Conservation (phyloP, 495 filamentous ascomycete genomes). For the Aspergillus baeticus region DNA sequence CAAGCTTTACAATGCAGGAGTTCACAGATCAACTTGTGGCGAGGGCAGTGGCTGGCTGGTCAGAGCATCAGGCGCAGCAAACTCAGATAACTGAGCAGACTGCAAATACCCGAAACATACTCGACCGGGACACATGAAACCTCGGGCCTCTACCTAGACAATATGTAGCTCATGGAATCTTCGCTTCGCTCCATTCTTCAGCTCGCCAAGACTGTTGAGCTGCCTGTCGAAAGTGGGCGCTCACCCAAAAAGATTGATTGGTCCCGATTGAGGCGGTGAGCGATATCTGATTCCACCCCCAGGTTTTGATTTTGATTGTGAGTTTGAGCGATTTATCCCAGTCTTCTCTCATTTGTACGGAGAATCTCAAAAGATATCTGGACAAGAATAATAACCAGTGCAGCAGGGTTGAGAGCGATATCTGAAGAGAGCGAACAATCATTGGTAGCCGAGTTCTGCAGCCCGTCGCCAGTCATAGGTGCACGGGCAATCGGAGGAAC, state of each 20-base stretch:
- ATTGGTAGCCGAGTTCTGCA: too few relatives aligned
- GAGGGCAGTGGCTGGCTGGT: neutral
- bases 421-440: neutral
- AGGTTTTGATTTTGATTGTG: slow-evolving; percentile 10
- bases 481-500: slow-evolving; percentile 4
- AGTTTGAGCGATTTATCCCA: neutral
- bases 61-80: neutral
- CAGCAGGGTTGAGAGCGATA: too few relatives aligned
- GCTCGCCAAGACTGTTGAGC: slow-evolving; percentile 19
- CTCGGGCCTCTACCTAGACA: slow-evolving; percentile 5
- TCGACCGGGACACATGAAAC: slow-evolving; percentile 15
- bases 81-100: neutral
- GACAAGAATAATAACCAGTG: too few relatives aligned
- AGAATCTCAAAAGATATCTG: too few relatives aligned
- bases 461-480: neutral
- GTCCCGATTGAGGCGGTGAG: slow-evolving; percentile 9
- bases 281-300: neutral
- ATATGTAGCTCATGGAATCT: too few relatives aligned
- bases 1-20: neutral
- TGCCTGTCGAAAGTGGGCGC: neutral
- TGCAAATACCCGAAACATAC: neutral
- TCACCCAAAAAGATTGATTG: slow-evolving; percentile 2
- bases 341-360: too few relatives aligned
- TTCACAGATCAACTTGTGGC: neutral
- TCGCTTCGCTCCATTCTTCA: neutral